phyloP scores from a whole-genome alignment of 441 rosid genomes.

The Rhodomyrtus psidioides region DNA sequence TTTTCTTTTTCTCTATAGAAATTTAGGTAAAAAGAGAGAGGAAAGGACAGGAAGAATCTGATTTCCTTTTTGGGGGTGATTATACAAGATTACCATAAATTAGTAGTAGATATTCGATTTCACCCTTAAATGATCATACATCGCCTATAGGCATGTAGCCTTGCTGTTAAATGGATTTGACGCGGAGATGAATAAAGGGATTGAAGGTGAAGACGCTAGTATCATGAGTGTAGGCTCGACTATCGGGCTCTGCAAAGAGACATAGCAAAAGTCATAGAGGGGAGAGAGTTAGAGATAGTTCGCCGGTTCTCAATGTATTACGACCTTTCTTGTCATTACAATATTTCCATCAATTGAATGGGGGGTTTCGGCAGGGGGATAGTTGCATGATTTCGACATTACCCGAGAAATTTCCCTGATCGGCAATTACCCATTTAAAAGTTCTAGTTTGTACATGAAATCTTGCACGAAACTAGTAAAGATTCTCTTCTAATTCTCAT shows the following conservation, averaged over 20 bases:
- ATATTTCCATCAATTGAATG: neutral
- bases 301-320: neutral
- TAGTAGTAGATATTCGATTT: neutral
- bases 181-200: too few species aligned
- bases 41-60: too few species aligned
- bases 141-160: too few species aligned
- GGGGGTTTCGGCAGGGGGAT: fast-evolving
- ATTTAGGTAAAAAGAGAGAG: too few species aligned
- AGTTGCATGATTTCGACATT: fast-evolving
- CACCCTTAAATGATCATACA: too few species aligned
- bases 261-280: too few species aligned
- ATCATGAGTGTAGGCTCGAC: too few species aligned
- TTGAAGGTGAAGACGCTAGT: too few species aligned
- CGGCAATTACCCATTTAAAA: neutral
- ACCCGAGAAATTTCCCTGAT: neutral
- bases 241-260: too few species aligned
- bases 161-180: too few species aligned
- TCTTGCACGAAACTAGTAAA: fast-evolving
- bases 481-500: neutral
- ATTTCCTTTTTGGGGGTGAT: neutral
- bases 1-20: neutral
- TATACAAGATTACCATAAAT: neutral
- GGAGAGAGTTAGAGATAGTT: too few species aligned
- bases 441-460: neutral
- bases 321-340: too few species aligned